Evolutionary conservation across 176 grass and related monocot species (phyloP), one percentile per base, ranked within the genome.

Genomic region (Rhynchospora tenuis): DNA sequence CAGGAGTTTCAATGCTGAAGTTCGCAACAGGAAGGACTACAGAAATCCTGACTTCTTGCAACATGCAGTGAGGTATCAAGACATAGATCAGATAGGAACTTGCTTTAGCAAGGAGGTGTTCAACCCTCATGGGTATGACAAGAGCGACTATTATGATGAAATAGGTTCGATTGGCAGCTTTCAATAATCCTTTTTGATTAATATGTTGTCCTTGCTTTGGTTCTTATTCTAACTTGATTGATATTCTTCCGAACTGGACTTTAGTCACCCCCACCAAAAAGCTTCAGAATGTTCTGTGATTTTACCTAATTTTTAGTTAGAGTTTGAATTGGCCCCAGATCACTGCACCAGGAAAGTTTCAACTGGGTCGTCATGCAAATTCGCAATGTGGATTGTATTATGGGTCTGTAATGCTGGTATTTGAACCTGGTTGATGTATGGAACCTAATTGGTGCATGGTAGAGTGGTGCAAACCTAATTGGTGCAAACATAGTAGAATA

Each of bases 1-100:
- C 62, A 99, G 94, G 86, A 95, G 93, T 87, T 99, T 99, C 80
- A 99, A 99, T 83, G 88, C 80, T 87, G 96, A 99, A 90, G 88
- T 99, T 52, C 89, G 96, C 77, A 95, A 95, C 58, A 99, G 86
- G 85, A 99, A 95, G 88, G 93, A 95, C 42, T 99, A 99, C 80
- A 81, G 83, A 82, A 99, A 99, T 89, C 96, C 93, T 43, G 91
- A 99, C 66, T 99, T 99, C 71, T 85, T 99, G 89, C 96, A 93
- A 84, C 91, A 99, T 90, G 93, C 96, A 79, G 93, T 95, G 82
- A 87, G 96, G n/a, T 99, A 99, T 65, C 96, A 99, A 88, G 96
- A 95, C 67, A 99, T 99, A 4, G 88, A 99, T 86, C 91, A 93
- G 89, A 95, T 95, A 72, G 96, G 96, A 64, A 90, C 91, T 44